Base-by-base conservation (phyloP, 805 yeast genomes). In the Suhomyces vadensis region DNA sequence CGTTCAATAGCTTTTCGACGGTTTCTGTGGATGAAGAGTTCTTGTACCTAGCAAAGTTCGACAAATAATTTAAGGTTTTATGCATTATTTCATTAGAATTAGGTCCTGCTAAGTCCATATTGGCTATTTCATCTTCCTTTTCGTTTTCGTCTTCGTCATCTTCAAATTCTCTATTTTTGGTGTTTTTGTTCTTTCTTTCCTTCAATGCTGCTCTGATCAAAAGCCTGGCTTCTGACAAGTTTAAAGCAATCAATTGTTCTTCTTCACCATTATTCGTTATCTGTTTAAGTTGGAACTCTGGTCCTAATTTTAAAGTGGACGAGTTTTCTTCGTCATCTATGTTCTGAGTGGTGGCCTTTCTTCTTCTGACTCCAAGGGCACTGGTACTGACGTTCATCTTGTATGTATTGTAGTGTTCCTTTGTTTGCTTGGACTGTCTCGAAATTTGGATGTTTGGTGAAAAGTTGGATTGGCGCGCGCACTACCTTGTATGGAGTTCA, bases 281-380 rank as follows among this genome's bases (percentile, higher is more conserved):
- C 62, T 91, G 97, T 25, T 78, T 79, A 41, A 85, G 66, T 55
- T 84, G 91, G 60, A 94, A 94, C 68, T 94, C 99, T 21, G 96
- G 92, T 7, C 99, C 99, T 44, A 94, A 77, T 58, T 86, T 85
- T 54, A 94, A 75, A 41, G 79, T 77, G 0, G 96, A 82, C 0
- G 98, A 95, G 58, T 94, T 95, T 60, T 92, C 98, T 58, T 91
- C 97, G 51, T 87, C 96, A 46, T 83, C 91, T 35, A 81, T 75
- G 46, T 82, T 83, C 57, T 70, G 81, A 9, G 71, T 63, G 49
- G 65, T 74, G 21, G 77, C 74, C 51, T 74, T 74, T 65, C 96
- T 80, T 70, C 95, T 82, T 61, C 89, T 79, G 36, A 86, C 87
- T 21, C 91, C 92, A 39, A 88, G 78, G 3, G 97, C 87, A 41